A percentile compares a stretch with the other conserved stretches of the same genome.
These are phyloP conservation scores for Leccinum imitatum DNA, from an alignment of 768 basidiomycete species.

Conservation along the genomic window DNA sequence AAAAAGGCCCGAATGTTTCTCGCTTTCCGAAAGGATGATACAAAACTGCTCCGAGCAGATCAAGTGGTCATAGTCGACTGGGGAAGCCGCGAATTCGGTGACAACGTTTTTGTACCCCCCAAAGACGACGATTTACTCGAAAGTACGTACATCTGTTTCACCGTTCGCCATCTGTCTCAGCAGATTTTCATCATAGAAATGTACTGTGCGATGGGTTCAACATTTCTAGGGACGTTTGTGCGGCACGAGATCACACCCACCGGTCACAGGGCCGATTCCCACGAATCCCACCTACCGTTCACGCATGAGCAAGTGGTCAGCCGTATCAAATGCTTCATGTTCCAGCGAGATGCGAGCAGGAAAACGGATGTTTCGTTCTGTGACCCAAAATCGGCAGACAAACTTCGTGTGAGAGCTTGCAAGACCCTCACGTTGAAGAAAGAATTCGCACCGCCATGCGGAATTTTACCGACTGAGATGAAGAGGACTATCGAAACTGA, in stretches of 20 bases:
- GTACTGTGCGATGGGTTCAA: conserved; percentile 15
- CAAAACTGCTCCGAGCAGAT: conserved; percentile 8
- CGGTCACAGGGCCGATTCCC: neutral
- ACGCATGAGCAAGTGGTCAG: conserved; percentile 1
- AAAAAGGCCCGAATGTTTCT: conserved; percentile 10
- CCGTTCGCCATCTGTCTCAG: neutral
- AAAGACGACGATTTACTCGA: conserved; percentile 10
- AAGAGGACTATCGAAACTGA: neutral
- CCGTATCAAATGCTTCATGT: conserved; percentile 11
- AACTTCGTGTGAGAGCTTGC: conserved; percentile 3
- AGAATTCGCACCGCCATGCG: conserved; percentile 9
- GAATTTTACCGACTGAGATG: neutral
- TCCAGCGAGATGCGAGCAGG: conserved; percentile 8
- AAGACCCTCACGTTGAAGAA: conserved; percentile 9
- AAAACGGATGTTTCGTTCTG: conserved; percentile 5
- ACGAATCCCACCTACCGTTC: neutral
- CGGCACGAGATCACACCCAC: neutral
- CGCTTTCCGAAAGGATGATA: neutral
- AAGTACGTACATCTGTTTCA: conserved; percentile 4
- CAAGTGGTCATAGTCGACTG: conserved; percentile 15
- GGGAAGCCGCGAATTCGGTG: conserved; percentile 9
- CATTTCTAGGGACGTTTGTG: conserved; percentile 12
- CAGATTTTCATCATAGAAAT: conserved; percentile 3
- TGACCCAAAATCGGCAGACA: no score
- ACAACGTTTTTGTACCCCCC: conserved; percentile 9